phyloP scores from a whole-genome alignment of 768 basidiomycete species.

The Tephrocybe sp. region DNA sequence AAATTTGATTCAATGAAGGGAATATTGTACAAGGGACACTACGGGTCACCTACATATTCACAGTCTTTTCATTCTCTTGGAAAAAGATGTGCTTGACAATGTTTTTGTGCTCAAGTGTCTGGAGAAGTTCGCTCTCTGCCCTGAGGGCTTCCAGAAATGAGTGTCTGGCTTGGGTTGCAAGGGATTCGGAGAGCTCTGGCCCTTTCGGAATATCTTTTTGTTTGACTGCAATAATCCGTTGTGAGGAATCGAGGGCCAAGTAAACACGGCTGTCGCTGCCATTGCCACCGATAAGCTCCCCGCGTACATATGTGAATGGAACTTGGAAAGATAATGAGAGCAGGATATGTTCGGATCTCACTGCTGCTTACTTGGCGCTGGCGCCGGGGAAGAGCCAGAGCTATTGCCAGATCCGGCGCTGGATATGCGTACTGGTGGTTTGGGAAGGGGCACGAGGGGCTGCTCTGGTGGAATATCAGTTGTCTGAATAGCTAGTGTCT shows the following conservation, averaged over 20 bases:
- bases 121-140: conserved; percentile 91
- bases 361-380: conserved; percentile 14
- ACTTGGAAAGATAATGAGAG: conserved; percentile 38
- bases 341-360: conserved; percentile 2
- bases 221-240: conserved; percentile 99
- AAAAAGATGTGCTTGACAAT: conserved; percentile 96
- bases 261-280: conserved; percentile 96
- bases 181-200: conserved; percentile 32
- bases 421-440: background rate
- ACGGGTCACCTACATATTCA: conserved; percentile 79
- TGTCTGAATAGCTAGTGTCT: background rate
- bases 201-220: conserved; percentile 89
- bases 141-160: conserved; percentile 88
- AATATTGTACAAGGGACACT: background rate
- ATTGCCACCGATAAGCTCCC: conserved; percentile 93
- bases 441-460: background rate
- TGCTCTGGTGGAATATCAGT: background rate
- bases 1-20: background rate
- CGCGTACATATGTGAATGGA: conserved; percentile 96
- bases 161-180: conserved; percentile 67
- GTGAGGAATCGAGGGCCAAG: conserved; percentile 89
- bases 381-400: background rate
- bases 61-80: conserved; percentile 79
- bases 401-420: background rate
- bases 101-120: conserved; percentile 92